phyloP scores from a whole-genome alignment of 2,329 filamentous ascomycete genomes.

The Cercospora canescens region DNA sequence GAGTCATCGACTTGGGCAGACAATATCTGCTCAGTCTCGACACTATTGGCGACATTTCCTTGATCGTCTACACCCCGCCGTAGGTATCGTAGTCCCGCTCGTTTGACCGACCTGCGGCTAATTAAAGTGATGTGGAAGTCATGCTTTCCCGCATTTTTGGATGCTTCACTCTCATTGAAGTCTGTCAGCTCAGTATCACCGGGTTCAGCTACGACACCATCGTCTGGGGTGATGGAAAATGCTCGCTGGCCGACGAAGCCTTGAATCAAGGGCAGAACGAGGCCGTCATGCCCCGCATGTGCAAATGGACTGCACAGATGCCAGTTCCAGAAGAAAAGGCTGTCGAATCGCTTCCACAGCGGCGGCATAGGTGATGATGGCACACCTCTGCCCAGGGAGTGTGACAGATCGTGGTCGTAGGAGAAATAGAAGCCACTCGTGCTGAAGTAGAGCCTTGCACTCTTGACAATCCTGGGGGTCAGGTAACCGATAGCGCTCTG shows the following conservation, averaged over 20 bases:
- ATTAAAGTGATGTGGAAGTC: conserved; percentile 82
- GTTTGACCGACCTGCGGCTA: conserved; percentile 82
- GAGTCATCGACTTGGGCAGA: conserved; percentile 68
- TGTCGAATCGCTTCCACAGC: conserved; percentile 70
- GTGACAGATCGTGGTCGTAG: conserved; percentile 90
- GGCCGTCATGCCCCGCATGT: conserved; percentile 66
- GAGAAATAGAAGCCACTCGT: conserved; percentile 89
- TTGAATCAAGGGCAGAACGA: conserved; percentile 83
- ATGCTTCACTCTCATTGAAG: conserved; percentile 4
- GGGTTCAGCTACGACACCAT: conserved; percentile 30
- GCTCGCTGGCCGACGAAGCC: conserved; percentile 87
- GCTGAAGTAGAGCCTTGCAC: conserved; percentile 80
- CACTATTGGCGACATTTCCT: conserved; percentile 82
- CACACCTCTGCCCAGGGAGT: conserved; percentile 52
- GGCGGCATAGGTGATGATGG: conserved; percentile 52
- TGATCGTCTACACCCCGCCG: conserved; percentile 88
- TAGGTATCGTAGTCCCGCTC: conserved; percentile 86
- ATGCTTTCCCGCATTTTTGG: conserved; percentile 24
- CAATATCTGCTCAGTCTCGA: conserved; percentile 94
- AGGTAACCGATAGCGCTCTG: conserved; percentile 46
- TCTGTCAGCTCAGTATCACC: conserved; percentile 15
- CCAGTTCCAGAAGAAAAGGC: conserved; percentile 83
- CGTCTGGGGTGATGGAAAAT: conserved; percentile 56
- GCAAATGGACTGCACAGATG: conserved; percentile 74
- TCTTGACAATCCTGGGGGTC: conserved; percentile 80